phyloP scores from a whole-genome alignment of 2,329 filamentous ascomycete species.

The Xylaria sp. region DNA sequence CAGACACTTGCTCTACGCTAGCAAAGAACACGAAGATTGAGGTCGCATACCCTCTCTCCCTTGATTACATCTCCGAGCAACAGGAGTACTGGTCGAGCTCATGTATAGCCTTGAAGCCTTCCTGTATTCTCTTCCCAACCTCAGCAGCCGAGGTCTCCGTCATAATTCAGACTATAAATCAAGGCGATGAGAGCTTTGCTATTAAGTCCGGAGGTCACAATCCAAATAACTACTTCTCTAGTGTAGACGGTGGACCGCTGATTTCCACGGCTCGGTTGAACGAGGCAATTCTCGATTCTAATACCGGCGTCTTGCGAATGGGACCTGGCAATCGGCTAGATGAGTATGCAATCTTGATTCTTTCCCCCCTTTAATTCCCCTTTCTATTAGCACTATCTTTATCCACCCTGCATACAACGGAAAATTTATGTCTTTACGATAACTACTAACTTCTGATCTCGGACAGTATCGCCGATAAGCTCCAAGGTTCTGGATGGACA shows the following conservation, averaged over 20 bases:
- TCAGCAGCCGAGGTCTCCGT: slow-evolving; percentile 62
- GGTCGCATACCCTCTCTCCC: slow-evolving; percentile 49
- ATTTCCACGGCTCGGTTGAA: slow-evolving; percentile 61
- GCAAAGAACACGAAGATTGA: slow-evolving; percentile 49
- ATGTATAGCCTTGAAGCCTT: slow-evolving; percentile 55
- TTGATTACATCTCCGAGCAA: slow-evolving; percentile 53
- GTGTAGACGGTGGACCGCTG: slow-evolving; percentile 58
- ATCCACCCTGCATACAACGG: not conserved
- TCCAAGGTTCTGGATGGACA: slow-evolving; percentile 56
- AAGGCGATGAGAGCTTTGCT: slow-evolving; percentile 61
- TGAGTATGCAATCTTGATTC: slow-evolving; percentile 38
- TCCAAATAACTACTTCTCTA: slow-evolving; percentile 63
- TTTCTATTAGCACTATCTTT: not conserved
- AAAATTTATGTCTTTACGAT: not conserved
- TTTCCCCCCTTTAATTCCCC: not conserved
- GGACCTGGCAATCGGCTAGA: slow-evolving; percentile 59
- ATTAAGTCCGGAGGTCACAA: slow-evolving; percentile 68
- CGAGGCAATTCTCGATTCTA: slow-evolving; percentile 52
- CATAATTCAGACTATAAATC: slow-evolving; percentile 60
- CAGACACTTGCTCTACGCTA: slow-evolving; percentile 54
- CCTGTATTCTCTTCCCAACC: slow-evolving; percentile 60
- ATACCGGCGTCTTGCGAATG: slow-evolving; percentile 54
- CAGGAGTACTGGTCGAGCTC: slow-evolving; percentile 59
- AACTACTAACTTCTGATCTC: not conserved
- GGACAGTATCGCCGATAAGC: slow-evolving; percentile 49